Conservation (phyloP, 345 rosid species). For the Psidium friedrichsthalianum region DNA sequence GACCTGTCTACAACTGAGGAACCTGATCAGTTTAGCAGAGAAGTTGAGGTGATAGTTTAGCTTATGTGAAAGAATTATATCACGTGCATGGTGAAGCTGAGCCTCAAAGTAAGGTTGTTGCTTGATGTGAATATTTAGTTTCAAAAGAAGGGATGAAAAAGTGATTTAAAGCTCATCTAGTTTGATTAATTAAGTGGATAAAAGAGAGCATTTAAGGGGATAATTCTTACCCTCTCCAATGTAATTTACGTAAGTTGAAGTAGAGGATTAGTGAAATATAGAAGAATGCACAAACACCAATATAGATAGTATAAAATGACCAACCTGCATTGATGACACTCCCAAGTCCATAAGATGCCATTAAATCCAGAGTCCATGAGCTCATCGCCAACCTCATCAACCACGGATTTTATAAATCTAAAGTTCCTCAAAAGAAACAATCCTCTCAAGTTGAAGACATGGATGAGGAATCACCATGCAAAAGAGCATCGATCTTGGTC, state of each 20-base stretch:
- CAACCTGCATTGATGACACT: no score
- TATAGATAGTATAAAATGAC: no score
- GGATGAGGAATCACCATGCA: constrained; percentile 15
- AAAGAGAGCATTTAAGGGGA: neutral
- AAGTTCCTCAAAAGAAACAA: constrained; percentile 42
- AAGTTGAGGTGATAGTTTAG: neutral
- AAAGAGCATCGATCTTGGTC: constrained; percentile 25
- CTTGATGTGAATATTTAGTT: neutral
- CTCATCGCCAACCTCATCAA: no score
- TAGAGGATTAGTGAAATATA: no score
- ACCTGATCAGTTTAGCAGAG: neutral
- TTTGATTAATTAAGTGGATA: neutral
- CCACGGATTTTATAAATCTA: no score
- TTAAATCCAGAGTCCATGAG: no score
- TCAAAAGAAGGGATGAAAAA: neutral
- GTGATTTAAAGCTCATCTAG: neutral
- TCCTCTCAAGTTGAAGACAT: constrained; percentile 19
- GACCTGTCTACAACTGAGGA: neutral
- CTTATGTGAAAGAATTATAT: neutral
- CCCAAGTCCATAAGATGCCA: no score
- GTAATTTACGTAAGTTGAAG: no score
- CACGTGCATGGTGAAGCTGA: neutral
- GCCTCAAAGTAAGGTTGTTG: neutral
- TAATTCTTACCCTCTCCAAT: no score
- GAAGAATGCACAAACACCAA: no score